phyloP scores from a whole-genome alignment of 2,329 filamentous ascomycete species.

The Colletotrichum tamarilloi region DNA sequence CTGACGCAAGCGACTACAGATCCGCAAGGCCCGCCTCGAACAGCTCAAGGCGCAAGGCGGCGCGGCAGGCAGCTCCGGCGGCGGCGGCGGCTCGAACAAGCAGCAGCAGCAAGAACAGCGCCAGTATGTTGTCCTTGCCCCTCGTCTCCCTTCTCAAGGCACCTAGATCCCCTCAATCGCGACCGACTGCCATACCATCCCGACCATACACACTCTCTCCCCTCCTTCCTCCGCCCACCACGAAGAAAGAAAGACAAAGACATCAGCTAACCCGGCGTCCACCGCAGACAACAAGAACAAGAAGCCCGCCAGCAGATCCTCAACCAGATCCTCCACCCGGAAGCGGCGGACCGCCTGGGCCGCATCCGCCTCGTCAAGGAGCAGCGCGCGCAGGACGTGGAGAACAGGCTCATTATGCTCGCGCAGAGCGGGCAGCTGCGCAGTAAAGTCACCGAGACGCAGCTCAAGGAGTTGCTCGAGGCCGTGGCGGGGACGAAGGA shows the following conservation, averaged over 20 bases:
- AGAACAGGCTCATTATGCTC: constrained; percentile 92
- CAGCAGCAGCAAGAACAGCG: constrained; percentile 70
- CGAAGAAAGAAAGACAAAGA: background rate
- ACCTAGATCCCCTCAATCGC: no score
- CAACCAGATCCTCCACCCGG: constrained; percentile 92
- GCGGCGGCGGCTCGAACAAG: constrained; percentile 58
- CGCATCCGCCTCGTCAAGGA: constrained; percentile 97
- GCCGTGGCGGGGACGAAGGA: constrained; percentile 84
- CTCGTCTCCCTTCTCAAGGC: background rate
- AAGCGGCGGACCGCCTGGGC: constrained; percentile 90
- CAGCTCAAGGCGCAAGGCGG: constrained; percentile 84
- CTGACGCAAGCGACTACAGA: constrained; percentile 61
- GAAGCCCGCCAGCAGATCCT: constrained; percentile 84
- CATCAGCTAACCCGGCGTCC: constrained; percentile 34
- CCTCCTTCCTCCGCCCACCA: no score
- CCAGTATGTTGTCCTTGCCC: constrained; percentile 43
- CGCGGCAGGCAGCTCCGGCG: constrained; percentile 56
- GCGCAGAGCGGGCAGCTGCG: constrained; percentile 89
- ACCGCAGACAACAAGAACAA: constrained; percentile 58
- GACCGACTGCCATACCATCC: no score
- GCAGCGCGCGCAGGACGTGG: constrained; percentile 87
- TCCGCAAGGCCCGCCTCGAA: constrained; percentile 90
- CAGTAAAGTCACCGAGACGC: constrained; percentile 88
- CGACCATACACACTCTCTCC: no score
- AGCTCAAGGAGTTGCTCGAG: constrained; percentile 91